These are phyloP conservation scores for Conticribra weissflogii DNA, from an alignment of 108 stramenopile genomes.

Conservation along the genomic window DNA sequence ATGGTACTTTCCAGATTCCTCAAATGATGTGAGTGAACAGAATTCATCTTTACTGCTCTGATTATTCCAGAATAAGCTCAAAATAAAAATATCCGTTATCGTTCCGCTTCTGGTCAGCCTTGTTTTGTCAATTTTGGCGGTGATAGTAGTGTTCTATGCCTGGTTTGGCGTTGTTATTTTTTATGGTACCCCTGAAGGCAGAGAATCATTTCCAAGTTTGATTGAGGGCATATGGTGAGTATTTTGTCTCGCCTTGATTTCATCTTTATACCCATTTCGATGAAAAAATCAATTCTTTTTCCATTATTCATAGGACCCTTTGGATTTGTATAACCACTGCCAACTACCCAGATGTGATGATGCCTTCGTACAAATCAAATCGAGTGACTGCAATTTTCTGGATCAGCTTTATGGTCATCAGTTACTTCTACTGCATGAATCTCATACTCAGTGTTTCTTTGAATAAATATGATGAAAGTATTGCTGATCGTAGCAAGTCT, in stretches of 20 bases:
- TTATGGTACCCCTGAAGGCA: conserved; percentile 58
- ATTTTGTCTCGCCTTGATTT: no score
- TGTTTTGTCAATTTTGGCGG: conserved; percentile 49
- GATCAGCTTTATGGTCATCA: conserved; percentile 71
- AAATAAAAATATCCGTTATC: no score
- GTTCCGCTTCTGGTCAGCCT: no score
- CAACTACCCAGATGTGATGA: conserved; percentile 87
- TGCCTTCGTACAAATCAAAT: conserved; percentile 77
- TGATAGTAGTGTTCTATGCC: conserved; percentile 63
- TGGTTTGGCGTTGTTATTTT: conserved; percentile 79
- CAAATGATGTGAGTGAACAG: conserved; percentile 41
- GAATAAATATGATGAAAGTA: conserved; percentile 65
- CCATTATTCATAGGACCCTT: conserved; percentile 38
- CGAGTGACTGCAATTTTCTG: conserved; percentile 69
- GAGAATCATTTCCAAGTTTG: conserved; percentile 61
- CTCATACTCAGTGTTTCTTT: conserved; percentile 69
- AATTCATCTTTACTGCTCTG: no score
- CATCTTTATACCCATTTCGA: no score
- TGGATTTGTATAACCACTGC: conserved; percentile 85
- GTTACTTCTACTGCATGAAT: conserved; percentile 84
- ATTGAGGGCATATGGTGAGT: conserved; percentile 59
- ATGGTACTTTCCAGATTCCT: conserved; percentile 38
- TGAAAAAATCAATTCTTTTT: conserved; percentile 12
- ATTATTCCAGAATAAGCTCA: no score
- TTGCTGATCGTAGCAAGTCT: conserved; percentile 33